phyloP scores from a whole-genome alignment of 139 green algal genomes.

The Pseudopediastrum boryanum region DNA sequence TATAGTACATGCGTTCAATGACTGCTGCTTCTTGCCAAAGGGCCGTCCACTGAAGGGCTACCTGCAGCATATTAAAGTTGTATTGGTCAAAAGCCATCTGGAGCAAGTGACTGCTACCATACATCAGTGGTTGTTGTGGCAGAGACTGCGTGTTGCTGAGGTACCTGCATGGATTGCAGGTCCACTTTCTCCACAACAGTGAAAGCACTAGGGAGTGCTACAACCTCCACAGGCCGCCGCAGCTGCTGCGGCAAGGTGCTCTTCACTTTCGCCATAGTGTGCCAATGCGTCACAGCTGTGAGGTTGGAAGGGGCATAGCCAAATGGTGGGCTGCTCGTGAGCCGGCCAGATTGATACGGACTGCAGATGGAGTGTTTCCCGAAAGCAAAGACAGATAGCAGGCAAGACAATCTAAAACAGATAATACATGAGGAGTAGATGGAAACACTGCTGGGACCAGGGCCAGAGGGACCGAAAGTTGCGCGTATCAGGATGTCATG shows the following conservation, averaged over 20 bases:
- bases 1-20: constrained; percentile 71
- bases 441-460: no score
- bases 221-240: neutral
- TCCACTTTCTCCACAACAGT: constrained; percentile 1
- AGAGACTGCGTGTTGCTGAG: neutral
- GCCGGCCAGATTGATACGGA: neutral
- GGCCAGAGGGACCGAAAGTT: no score
- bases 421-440: no score
- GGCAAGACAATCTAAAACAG: no score
- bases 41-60: constrained; percentile 9
- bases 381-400: no score
- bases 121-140: neutral
- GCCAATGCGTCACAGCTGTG: neutral
- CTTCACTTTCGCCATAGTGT: neutral
- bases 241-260: constrained; percentile 2
- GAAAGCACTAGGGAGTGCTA: constrained; percentile 29
- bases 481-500: no score
- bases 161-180: constrained; percentile 25
- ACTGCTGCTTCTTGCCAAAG: constrained; percentile 59
- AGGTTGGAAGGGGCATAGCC: neutral
- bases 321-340: constrained; percentile 10
- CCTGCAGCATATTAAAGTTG: neutral
- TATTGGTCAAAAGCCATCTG: neutral
- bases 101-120: neutral
- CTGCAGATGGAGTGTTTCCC: no score